Conservation (phyloP, 2,329 filamentous ascomycete genomes). For the Hypomyces perniciosus region DNA sequence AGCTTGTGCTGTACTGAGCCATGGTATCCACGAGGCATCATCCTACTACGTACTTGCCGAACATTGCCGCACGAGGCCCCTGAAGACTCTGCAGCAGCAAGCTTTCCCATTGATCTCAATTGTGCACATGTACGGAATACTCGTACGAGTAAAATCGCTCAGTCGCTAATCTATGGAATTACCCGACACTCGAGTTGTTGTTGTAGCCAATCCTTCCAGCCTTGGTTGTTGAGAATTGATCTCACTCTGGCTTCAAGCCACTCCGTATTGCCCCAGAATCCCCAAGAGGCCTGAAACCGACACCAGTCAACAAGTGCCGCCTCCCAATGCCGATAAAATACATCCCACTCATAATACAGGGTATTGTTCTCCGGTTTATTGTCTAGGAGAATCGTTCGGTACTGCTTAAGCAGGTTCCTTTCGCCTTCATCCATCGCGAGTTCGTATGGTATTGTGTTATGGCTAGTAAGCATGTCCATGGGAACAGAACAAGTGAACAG, state of each 20-base stretch:
- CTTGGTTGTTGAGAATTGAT: constrained; percentile 38
- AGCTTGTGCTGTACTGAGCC: no score
- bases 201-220: constrained; percentile 41
- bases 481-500: constrained; percentile 62
- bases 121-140: no score
- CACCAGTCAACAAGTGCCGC: constrained; percentile 63
- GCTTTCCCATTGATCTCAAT: no score
- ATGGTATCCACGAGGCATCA: no score
- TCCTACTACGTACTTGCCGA: no score
- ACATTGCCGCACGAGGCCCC: no score
- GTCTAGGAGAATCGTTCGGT: constrained; percentile 34
- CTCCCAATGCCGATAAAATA: constrained; percentile 57
- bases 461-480: constrained; percentile 40
- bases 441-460: constrained; percentile 25
- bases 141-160: no score
- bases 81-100: no score
- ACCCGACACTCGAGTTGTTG: neutral
- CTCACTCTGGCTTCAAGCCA: constrained; percentile 52
- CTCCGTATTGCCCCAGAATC: constrained; percentile 54
- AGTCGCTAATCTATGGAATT: no score
- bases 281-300: constrained; percentile 54
- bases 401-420: constrained; percentile 43
- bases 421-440: constrained; percentile 49
- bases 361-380: neutral
- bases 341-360: constrained; percentile 45